Evolutionary conservation across 352 stramenopile genomes (phyloP).

Genomic region (Globisporangium sylvaticum): DNA sequence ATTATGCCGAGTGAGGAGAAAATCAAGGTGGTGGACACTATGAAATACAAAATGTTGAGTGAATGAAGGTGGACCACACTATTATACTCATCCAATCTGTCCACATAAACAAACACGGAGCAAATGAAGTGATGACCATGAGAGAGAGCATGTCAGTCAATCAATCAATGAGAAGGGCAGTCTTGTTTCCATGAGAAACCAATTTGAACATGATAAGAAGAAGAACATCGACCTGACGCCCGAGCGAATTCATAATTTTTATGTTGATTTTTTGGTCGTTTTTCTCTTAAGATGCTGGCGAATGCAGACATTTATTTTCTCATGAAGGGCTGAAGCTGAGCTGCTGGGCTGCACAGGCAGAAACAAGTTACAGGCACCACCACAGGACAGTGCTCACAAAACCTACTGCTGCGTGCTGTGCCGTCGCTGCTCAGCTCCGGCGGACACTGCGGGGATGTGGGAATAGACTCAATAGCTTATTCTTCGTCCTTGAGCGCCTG

Average conservation of each 20-base stretch:
- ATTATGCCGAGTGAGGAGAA: not conserved
- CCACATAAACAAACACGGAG: not conserved
- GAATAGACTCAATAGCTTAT: slow-evolving; percentile 5
- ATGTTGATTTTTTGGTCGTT: not conserved
- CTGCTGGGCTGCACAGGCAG: not conserved
- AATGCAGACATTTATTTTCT: slow-evolving; percentile 11
- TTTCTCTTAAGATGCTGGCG: slow-evolving; percentile 8
- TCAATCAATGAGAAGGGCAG: not conserved
- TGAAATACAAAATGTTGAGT: not conserved
- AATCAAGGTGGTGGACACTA: not conserved
- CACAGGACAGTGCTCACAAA: not conserved
- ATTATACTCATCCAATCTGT: not conserved
- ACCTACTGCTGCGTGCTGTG: not conserved
- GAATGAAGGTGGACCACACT: not conserved
- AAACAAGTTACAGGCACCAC: not conserved
- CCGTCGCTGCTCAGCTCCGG: not conserved
- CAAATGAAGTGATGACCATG: not conserved
- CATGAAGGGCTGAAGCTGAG: not conserved
- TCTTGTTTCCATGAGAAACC: not conserved
- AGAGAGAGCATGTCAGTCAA: not conserved
- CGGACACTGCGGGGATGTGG: not conserved
- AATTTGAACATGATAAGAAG: not conserved
- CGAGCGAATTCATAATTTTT: slow-evolving; percentile 8
- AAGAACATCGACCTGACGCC: not conserved
- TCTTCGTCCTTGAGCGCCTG: slow-evolving; percentile 48